Evolutionary conservation across 108 stramenopile genomes (phyloP), one percentile per base, ranked within the genome.

Genomic region (Pseudonitzschia multiseries): DNA sequence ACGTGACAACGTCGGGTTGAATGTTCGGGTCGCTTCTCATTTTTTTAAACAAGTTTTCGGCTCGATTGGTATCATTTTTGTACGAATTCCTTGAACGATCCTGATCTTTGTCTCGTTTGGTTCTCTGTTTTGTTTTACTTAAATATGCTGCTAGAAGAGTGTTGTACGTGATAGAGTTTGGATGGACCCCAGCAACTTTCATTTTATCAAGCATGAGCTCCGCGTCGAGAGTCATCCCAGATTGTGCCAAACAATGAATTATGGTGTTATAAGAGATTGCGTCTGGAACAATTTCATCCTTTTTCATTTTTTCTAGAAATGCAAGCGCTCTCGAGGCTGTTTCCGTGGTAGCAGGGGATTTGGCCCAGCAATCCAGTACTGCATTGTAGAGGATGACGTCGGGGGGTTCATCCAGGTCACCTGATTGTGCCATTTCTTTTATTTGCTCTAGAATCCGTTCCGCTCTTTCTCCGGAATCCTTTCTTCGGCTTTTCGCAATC

Each of bases 341-440:
- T 33, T 54, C 52, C 17, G 56, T 32, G 3, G 77, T 36, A 27
- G 32, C 54, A 0, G 57, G 12, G 18, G 83, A 81, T 68, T 87
- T 89, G 54, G 86, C 87, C 74, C 83, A 91, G 40, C 85, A 84
- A 72, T 88, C 86, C 63, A 91, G 79, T 26, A 89, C 88, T 9
- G 86, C 70, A 46, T 86, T 88, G 77, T 89, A 91, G 18, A 81
- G 86, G 24, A 87, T 81, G 21, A 87, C 72, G 63, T 88, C 87
- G 51, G 88, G 88, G 44, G 84, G 71, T 50, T 81, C 73, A 17
- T 78, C 77, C 44, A 84, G 69, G 40, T 91, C 84, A 15, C 84
- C 86, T 21, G 86, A 77, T 53, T 80, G 76, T 22, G 87, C 84
- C 78, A 86, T 70, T 51, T 82, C 74, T 56, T 86, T 79, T 82